Conservation (phyloP, 2,329 filamentous ascomycete species). For the Bipolaris bicolor region DNA sequence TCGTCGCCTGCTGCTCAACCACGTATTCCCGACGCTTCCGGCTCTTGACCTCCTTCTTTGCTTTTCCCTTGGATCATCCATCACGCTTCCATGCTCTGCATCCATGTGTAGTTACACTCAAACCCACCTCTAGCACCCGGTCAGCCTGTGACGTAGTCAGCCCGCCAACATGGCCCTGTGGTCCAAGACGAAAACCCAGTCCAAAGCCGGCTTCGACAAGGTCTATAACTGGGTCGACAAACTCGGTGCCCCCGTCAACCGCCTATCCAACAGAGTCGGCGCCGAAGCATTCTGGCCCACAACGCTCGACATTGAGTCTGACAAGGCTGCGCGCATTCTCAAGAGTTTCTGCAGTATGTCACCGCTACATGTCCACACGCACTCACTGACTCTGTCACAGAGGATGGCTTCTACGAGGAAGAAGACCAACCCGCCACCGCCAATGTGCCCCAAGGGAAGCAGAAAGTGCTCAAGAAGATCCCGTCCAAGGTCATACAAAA, state of each 20-base stretch:
- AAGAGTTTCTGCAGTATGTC: constrained; percentile 85
- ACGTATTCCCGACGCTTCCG: constrained; percentile 24
- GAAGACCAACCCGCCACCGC: constrained; percentile 53
- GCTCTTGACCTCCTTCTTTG: constrained; percentile 13
- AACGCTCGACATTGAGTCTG: constrained; percentile 83
- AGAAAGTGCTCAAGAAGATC: constrained; percentile 78
- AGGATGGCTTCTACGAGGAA: constrained; percentile 73
- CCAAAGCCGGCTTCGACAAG: constrained; percentile 68
- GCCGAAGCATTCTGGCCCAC: constrained; percentile 85
- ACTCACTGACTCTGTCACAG: constrained; percentile 41
- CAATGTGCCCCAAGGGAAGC: constrained; percentile 65
- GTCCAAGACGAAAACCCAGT: constrained; percentile 44
- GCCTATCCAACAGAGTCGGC: constrained; percentile 79
- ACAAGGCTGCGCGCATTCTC: constrained; percentile 88
- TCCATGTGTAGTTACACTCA: constrained; percentile 30
- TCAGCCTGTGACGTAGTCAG: constrained; percentile 17
- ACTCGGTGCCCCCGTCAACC: constrained; percentile 77
- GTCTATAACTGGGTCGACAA: constrained; percentile 72
- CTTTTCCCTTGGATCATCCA: constrained; percentile 16
- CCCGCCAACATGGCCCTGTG: constrained; percentile 39
- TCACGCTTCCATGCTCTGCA: constrained; percentile 19
- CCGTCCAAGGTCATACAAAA: constrained; percentile 82
- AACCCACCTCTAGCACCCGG: constrained; percentile 26
- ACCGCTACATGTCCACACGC: constrained; percentile 25
- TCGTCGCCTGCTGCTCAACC: constrained; percentile 29